Conservation (phyloP, 208 protist genomes). For the Crithidia acanthocephali region DNA sequence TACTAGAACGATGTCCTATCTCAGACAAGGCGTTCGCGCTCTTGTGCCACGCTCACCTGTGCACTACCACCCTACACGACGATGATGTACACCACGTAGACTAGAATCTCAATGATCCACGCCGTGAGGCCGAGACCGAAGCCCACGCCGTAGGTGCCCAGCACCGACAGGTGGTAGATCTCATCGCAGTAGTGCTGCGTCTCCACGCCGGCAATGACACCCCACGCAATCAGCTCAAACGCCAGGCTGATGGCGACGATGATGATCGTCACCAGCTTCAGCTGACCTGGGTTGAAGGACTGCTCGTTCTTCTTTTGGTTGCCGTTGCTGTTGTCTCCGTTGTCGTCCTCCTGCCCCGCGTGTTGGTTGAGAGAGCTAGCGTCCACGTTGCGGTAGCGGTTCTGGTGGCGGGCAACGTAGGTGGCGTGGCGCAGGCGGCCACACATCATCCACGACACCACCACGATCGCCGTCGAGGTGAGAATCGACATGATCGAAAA, state of each 20-base stretch:
- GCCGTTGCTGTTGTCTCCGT: neutral
- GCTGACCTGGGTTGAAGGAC: conserved; percentile 28
- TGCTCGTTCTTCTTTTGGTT: conserved; percentile 1
- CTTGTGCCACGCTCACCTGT: too few relatives aligned
- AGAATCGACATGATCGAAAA: conserved; percentile 80
- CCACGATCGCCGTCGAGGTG: conserved; percentile 27
- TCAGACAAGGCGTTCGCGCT: too few relatives aligned
- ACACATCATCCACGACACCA: conserved; percentile 53
- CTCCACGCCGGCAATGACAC: conserved; percentile 49
- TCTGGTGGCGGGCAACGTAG: conserved; percentile 8
- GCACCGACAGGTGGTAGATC: conserved; percentile 14
- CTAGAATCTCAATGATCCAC: conserved; percentile 48
- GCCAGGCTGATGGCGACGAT: conserved; percentile 30
- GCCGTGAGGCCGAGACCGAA: conserved; percentile 67
- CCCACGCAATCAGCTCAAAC: conserved; percentile 72
- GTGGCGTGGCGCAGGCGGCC: conserved; percentile 32
- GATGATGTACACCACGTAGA: conserved; percentile 41
- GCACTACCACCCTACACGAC: conserved; percentile 28
- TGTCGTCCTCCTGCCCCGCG: neutral
- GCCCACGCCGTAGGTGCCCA: conserved; percentile 63
- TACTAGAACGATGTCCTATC: too few relatives aligned
- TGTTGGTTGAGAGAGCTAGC: neutral
- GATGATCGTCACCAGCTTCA: conserved; percentile 54
- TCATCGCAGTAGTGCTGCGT: conserved; percentile 44
- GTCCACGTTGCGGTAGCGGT: conserved; percentile 26